These are phyloP conservation scores for Cucurbita ficifolia DNA, from an alignment of 306 rosid species.

Conservation along the genomic window DNA sequence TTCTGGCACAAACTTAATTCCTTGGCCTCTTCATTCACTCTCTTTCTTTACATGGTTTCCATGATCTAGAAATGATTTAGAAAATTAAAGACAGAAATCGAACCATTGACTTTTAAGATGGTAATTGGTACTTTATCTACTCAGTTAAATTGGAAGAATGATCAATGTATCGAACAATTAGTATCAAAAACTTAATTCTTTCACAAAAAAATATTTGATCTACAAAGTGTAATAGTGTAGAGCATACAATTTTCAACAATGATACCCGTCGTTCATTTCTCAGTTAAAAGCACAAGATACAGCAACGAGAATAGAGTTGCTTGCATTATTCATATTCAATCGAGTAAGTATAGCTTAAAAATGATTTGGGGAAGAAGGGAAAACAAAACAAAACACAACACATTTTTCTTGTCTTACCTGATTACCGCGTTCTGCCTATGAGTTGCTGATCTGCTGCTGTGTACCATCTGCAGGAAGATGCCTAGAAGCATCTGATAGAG, in stretches of 20 bases:
- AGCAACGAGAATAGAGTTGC: neutral
- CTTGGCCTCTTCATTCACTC: too few relatives aligned
- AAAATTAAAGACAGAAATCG: too few relatives aligned
- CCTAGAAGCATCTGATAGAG: conserved; percentile 60
- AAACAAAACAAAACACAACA: neutral
- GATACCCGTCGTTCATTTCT: neutral
- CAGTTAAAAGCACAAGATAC: neutral
- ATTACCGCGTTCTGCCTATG: conserved; percentile 11
- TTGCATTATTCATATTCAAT: neutral
- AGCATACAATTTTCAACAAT: neutral
- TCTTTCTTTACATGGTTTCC: too few relatives aligned
- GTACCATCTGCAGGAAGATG: conserved; percentile 34
- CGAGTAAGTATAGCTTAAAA: neutral
- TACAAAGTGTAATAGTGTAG: neutral
- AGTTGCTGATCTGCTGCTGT: conserved; percentile 39
- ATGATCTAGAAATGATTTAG: too few relatives aligned
- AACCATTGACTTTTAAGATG: too few relatives aligned
- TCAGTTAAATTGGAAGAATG: too few relatives aligned
- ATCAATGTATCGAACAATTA: too few relatives aligned
- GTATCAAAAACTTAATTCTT: too few relatives aligned
- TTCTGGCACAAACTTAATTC: too few relatives aligned
- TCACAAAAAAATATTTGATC: too few relatives aligned
- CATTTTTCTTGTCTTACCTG: neutral
- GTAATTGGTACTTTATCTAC: too few relatives aligned
- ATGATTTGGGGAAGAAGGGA: neutral